Conservation (phyloP, 2,329 filamentous ascomycete species). For the Colletotrichum sp. region DNA sequence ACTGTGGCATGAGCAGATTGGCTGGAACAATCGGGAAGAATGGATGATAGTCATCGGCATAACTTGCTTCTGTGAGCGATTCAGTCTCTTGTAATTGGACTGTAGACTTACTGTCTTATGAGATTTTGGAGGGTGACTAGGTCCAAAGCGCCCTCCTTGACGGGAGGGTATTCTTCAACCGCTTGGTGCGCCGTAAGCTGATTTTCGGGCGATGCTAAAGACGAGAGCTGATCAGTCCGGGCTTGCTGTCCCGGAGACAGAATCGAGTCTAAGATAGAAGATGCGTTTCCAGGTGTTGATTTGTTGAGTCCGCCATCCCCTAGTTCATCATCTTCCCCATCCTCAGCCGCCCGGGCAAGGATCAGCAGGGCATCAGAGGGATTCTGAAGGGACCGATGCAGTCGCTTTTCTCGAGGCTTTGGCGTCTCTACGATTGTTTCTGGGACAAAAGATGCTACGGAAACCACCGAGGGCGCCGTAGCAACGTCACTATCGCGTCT, state of each 20-base stretch:
- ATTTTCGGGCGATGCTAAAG: neutral
- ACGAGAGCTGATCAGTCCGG: neutral
- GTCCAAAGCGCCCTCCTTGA: neutral
- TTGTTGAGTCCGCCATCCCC: neutral
- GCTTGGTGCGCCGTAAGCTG: neutral
- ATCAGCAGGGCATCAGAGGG: slow-evolving; percentile 15
- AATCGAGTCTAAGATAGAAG: neutral
- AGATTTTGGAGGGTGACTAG: neutral
- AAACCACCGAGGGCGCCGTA: neutral
- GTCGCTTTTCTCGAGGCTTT: neutral
- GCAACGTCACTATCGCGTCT: neutral
- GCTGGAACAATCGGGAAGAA: slow-evolving; percentile 70
- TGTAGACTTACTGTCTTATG: neutral
- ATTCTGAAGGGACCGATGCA: slow-evolving; percentile 8
- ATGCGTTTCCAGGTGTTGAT: neutral
- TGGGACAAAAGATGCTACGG: neutral
- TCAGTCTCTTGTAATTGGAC: too few species aligned
- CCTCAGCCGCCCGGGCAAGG: neutral
- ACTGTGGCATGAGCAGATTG: slow-evolving; percentile 57
- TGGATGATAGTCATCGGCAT: slow-evolving; percentile 69
- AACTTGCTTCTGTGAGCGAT: slow-evolving; percentile 41
- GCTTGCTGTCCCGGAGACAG: neutral
- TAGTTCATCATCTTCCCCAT: neutral
- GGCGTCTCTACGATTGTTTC: neutral
- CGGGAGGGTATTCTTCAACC: neutral